Base-by-base conservation (phyloP, 2,329 filamentous ascomycete genomes). In the Paecilomyces fulvus region DNA sequence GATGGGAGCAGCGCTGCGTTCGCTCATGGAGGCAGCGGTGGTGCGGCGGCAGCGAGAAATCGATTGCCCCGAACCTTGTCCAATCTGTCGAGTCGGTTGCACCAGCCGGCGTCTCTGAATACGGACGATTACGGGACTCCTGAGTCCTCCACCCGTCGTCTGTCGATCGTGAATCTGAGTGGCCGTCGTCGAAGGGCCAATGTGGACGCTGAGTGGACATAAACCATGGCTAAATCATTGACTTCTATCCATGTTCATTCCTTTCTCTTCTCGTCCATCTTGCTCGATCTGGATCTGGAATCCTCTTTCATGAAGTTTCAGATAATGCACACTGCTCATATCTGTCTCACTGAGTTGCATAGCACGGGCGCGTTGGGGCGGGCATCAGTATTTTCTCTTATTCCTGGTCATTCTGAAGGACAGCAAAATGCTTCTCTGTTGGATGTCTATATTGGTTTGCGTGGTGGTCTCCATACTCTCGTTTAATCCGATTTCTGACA, bases 171-270 rank as follows among this genome's bases (percentile, higher is more conserved):
- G 31, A 67, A 74, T 53, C 67, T 70, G 37, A 55, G 23, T 21
- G 21, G 57, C 23, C 67, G 71, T 50, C 69, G 73, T 17, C 69
- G 71, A 30, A 70, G 70, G 33, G 72, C 71, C 21, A 68, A 66
- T 56, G 61, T 63, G n/a, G 71, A 73, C 43, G 59, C 69, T n/a
- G 72, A 74, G 49, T 74, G 72, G 69, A 60, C 65, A 33, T 69
- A 60, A 43, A 20, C 6, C 5, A 61, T 59, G 30, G 31, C 5
- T 7, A 49, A 48, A 28, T 21, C n/a, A 31, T 10, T 21, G 20
- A 25, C 31, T 23, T 30, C 25, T 55, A 7, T 43, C 30, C 49
- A 53, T 54, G 48, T 49, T 57, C 30, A 55, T 55, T 52, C 54
- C 55, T 20, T 54, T 60, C 21, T 60, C 59, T 28, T 23, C 1